These are phyloP conservation scores for Catenaria anguillulae DNA, from an alignment of 371 early-diverging fungal genomes.

Conservation along the genomic window DNA sequence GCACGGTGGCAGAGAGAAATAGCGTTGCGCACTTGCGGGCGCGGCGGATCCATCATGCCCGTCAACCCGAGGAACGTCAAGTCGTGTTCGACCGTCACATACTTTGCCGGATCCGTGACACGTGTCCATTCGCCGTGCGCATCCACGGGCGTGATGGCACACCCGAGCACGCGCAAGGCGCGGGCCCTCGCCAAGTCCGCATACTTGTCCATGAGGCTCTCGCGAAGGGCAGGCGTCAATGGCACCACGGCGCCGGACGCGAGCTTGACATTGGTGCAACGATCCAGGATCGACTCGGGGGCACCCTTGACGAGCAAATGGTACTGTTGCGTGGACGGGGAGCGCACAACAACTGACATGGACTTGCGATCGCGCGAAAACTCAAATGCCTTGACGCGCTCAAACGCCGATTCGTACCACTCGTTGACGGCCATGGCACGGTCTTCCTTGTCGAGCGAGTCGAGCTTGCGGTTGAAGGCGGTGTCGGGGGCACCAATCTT, in stretches of 20 bases:
- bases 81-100: conserved; percentile 51
- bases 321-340: conserved; percentile 1
- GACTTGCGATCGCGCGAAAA: conserved; percentile 93
- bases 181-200: conserved; percentile 58
- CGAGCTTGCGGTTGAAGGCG: conserved; percentile 41
- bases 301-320: conserved; percentile 78
- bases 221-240: conserved; percentile 50
- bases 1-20: conserved; percentile 74
- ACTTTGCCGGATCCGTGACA: conserved; percentile 37
- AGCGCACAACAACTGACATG: conserved; percentile 72
- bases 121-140: background rate
- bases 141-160: conserved; percentile 36
- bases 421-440: conserved; percentile 39
- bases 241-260: conserved; percentile 31
- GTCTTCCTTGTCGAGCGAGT: conserved; percentile 27
- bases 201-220: conserved; percentile 46
- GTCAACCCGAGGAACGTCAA: conserved; percentile 86
- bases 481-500: conserved; percentile 65
- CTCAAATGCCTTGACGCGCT: conserved; percentile 61
- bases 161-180: conserved; percentile 72
- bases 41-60: conserved; percentile 94
- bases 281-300: conserved; percentile 80
- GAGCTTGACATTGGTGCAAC: conserved; percentile 56
- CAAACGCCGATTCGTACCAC: conserved; percentile 32
- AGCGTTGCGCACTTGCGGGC: conserved; percentile 74